Base-by-base conservation (phyloP, 2,329 filamentous ascomycete genomes). In the Lojkania enalia region DNA sequence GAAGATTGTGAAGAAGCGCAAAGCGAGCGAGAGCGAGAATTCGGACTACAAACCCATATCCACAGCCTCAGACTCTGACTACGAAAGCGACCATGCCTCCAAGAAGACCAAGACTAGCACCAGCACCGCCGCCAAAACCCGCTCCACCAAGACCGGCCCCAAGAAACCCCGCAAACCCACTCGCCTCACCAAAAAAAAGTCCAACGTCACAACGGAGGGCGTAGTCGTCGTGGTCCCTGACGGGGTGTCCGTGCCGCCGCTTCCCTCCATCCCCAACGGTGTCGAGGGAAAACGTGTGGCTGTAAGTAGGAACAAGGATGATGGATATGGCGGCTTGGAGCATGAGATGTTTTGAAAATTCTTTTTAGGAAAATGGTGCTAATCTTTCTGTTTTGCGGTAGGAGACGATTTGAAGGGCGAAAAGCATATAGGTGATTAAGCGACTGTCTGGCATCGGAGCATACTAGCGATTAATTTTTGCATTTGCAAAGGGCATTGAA, bases 1-100 rank as follows among this genome's bases (percentile, higher is more conserved):
- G n/a, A 64, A 60, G 20, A 58, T 67, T 25, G 47, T 60, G 4
- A 72, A 71, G 52, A 74, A 73, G 59, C 66, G 71, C 47, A 74
- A 72, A 57, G 56, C 55, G 21, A 52, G 47, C 19, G 43, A 51
- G 29, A 56, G 62, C 20, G 64, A 65, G 5, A 61, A 69, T 36
- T 37, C 39, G 15, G 52, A 54, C 18, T 69, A 63, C 61, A 66
- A 53, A 20, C 63, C 53, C 36, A 52, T 59, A 27, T 45, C 58
- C 31, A 60, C 59, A 4, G 52, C 46, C 12, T 44, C 45, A 4
- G 62, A 66, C 31, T 55, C 55, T 23, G 53, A 35, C 36, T 36
- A 27, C 38, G 51, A 47, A 31, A 41, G 35, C 43, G 44, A 39
- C 29, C 31, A 20, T 32, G 42, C n/a, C 20, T 30, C 7, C 12